Evolutionary conservation across 768 basidiomycete genomes (phyloP).

Genomic region (Suillus hirtellus): DNA sequence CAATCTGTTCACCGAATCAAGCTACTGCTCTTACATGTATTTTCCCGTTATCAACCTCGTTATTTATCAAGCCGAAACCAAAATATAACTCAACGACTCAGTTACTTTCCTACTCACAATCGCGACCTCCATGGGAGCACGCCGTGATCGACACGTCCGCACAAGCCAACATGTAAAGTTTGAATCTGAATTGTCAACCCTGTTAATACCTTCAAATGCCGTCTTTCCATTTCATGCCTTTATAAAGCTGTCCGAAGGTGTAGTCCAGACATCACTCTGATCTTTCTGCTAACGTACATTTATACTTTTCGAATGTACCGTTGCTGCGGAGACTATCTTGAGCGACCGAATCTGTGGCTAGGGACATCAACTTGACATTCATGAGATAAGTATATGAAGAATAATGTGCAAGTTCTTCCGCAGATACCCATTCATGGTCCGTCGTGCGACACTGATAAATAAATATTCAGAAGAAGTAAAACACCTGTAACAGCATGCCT

Average conservation of each 20-base stretch:
- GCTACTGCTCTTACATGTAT: too few species aligned
- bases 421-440: not conserved
- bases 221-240: not conserved
- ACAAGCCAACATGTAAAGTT: too few species aligned
- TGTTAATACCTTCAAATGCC: too few species aligned
- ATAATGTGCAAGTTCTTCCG: not conserved
- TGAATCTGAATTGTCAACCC: too few species aligned
- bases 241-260: not conserved
- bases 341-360: not conserved
- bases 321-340: not conserved
- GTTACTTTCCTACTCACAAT: too few species aligned
- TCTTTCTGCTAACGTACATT: not conserved
- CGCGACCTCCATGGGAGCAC: too few species aligned
- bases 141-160: too few species aligned
- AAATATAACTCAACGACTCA: too few species aligned
- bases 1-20: too few species aligned
- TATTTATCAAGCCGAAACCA: too few species aligned
- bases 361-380: not conserved
- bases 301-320: not conserved
- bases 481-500: not conserved
- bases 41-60: too few species aligned
- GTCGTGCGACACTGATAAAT: conserved; percentile 21
- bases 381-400: not conserved
- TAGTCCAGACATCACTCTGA: not conserved
- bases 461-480: not conserved